Conservation (phyloP, 2,329 filamentous ascomycete species). For the Paracoccidioides lutzii region DNA sequence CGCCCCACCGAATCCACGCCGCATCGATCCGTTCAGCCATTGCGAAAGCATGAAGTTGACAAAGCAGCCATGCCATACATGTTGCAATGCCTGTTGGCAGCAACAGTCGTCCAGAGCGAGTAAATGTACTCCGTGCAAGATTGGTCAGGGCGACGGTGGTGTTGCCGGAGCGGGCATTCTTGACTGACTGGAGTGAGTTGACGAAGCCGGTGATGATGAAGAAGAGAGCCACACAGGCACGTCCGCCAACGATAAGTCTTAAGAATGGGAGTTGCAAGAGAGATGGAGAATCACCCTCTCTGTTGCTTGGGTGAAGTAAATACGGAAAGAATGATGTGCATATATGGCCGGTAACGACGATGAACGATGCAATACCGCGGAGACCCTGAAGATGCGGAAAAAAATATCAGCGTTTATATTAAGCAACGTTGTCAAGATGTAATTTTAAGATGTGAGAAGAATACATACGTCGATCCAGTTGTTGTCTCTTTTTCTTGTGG, state of each 20-base stretch:
- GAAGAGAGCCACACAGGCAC: conserved; percentile 18
- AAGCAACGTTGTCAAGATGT: too few species aligned
- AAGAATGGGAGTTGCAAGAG: conserved; percentile 19
- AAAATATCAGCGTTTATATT: background rate
- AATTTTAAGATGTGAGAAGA: background rate
- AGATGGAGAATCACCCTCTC: conserved; percentile 9
- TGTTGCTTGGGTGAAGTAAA: conserved; percentile 25
- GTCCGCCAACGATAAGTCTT: conserved; percentile 16
- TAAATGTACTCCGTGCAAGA: conserved; percentile 15
- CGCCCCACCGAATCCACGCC: conserved; percentile 14
- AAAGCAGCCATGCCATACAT: conserved; percentile 16
- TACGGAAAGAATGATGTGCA: conserved; percentile 30
- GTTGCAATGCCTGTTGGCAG: conserved; percentile 16
- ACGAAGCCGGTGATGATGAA: conserved; percentile 22
- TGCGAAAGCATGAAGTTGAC: conserved; percentile 15
- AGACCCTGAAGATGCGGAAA: conserved; percentile 22
- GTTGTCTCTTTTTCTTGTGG: conserved; percentile 12
- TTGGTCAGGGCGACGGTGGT: conserved; percentile 13
- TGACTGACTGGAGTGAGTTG: conserved; percentile 17
- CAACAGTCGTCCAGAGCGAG: conserved; percentile 14
- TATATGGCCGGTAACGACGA: conserved; percentile 32
- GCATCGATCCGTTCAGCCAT: conserved; percentile 15
- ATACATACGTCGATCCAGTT: conserved; percentile 16
- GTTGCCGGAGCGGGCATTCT: conserved; percentile 15
- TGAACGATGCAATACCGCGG: conserved; percentile 30